phyloP scores from a whole-genome alignment of 257 asterid genomes.

The Vinca minor region DNA sequence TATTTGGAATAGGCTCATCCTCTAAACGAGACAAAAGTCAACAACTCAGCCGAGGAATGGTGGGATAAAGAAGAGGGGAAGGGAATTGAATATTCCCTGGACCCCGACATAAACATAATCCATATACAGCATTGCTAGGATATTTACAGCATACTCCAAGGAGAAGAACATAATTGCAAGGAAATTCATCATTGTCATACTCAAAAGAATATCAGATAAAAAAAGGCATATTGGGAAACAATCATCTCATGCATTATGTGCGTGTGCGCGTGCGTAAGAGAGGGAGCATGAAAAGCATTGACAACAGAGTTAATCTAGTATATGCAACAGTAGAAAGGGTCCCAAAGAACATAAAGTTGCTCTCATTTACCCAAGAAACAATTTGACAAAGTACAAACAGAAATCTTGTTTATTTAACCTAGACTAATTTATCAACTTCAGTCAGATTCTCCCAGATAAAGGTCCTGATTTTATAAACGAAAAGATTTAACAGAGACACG shows the following conservation, averaged over 20 bases:
- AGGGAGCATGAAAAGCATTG: background rate
- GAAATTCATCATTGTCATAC: background rate
- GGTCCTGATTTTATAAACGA: background rate
- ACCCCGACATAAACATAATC: background rate
- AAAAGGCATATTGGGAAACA: background rate
- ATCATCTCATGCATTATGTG: background rate
- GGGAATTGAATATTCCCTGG: background rate
- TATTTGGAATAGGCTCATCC: constrained; percentile 54
- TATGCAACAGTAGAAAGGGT: background rate
- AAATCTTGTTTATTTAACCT: background rate
- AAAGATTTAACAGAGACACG: background rate
- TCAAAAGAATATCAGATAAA: background rate
- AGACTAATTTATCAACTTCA: background rate
- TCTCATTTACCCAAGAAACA: background rate
- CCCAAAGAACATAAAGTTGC: background rate
- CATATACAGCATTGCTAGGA: background rate
- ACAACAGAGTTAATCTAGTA: background rate
- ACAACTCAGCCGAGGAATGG: constrained; percentile 1
- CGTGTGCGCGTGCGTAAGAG: too few species aligned
- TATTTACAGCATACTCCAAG: background rate
- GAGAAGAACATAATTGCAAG: background rate
- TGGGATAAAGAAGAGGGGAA: background rate
- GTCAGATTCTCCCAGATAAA: background rate
- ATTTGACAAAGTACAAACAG: background rate
- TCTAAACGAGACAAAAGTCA: constrained; percentile 36